These are phyloP conservation scores for Vitis labrusca DNA, from an alignment of 164 flowering plant genomes.

Conservation along the genomic window DNA sequence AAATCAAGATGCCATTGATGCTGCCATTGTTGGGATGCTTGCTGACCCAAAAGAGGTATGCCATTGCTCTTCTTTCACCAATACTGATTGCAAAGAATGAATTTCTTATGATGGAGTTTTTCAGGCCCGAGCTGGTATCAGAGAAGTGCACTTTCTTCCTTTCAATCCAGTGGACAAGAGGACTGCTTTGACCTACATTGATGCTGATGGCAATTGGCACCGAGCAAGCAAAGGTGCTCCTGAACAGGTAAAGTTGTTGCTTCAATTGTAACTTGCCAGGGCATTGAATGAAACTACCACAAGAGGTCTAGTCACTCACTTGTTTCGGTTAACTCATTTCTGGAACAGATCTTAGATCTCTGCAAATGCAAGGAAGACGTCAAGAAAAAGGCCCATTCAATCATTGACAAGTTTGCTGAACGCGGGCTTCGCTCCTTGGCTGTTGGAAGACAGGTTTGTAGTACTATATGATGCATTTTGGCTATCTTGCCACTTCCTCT, in stretches of 20 bases:
- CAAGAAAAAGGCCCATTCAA: slow-evolving; percentile 46
- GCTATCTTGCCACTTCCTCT: neutral
- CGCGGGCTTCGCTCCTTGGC: slow-evolving; percentile 77
- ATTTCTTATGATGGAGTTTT: no score
- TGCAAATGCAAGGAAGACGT: slow-evolving; percentile 59
- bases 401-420: slow-evolving; percentile 69
- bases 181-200: slow-evolving; percentile 77
- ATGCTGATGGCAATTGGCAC: slow-evolving; percentile 63
- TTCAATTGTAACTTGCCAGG: neutral
- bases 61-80: neutral
- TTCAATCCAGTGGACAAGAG: slow-evolving; percentile 83
- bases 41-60: slow-evolving; percentile 75
- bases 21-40: slow-evolving; percentile 76
- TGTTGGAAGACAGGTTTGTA: slow-evolving; percentile 61
- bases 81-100: no score
- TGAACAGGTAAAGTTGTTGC: slow-evolving; percentile 47
- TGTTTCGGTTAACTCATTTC: slow-evolving; percentile 1
- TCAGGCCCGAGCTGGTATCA: slow-evolving; percentile 67
- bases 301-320: neutral
- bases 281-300: neutral
- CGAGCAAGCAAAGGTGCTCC: slow-evolving; percentile 79
- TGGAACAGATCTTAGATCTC: slow-evolving; percentile 46
- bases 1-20: slow-evolving; percentile 82
- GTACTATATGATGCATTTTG: neutral
- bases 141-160: slow-evolving; percentile 71